These are phyloP conservation scores for Ceratobasidium papillatum DNA, from an alignment of 1,284 basidiomycete genomes.

Conservation along the genomic window DNA sequence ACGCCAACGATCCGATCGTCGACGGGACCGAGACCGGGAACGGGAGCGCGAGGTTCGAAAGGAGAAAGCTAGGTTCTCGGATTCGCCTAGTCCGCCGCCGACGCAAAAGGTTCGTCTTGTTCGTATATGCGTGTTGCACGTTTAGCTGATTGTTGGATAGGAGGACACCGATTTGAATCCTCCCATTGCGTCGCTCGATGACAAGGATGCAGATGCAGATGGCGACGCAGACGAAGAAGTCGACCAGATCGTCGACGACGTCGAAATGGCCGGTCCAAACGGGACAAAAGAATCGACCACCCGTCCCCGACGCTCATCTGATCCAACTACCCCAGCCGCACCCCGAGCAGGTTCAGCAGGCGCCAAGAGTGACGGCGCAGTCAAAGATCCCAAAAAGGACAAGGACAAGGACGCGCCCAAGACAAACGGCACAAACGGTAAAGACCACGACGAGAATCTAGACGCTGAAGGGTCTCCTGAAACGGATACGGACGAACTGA, in stretches of 20 bases:
- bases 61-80: conserved; percentile 27
- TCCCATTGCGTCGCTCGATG: conserved; percentile 50
- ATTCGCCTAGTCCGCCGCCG: conserved; percentile 33
- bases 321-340: background rate
- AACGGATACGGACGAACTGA: conserved; percentile 31
- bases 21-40: conserved; percentile 14
- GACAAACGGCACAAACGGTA: background rate
- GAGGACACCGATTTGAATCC: background rate
- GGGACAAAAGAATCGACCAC: background rate
- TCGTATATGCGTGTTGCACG: background rate
- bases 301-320: conserved; percentile 1
- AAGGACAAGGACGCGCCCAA: conserved; percentile 1
- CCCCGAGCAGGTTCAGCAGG: background rate
- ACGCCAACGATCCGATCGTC: conserved; percentile 12
- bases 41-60: conserved; percentile 30
- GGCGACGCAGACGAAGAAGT: conserved; percentile 60
- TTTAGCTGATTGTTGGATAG: background rate
- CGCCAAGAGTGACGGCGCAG: conserved; percentile 14
- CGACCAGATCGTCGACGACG: conserved; percentile 64
- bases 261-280: conserved; percentile 57
- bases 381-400: conserved; percentile 18
- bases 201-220: conserved; percentile 59
- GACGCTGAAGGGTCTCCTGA: conserved; percentile 25
- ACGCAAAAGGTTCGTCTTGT: conserved; percentile 12
- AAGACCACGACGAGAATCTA: background rate